Percentiles rank a stretch among this genome's conserved stretches.
Evolutionary conservation across 352 stramenopile genomes (phyloP).

Genomic region (Globisporangium nunn): DNA sequence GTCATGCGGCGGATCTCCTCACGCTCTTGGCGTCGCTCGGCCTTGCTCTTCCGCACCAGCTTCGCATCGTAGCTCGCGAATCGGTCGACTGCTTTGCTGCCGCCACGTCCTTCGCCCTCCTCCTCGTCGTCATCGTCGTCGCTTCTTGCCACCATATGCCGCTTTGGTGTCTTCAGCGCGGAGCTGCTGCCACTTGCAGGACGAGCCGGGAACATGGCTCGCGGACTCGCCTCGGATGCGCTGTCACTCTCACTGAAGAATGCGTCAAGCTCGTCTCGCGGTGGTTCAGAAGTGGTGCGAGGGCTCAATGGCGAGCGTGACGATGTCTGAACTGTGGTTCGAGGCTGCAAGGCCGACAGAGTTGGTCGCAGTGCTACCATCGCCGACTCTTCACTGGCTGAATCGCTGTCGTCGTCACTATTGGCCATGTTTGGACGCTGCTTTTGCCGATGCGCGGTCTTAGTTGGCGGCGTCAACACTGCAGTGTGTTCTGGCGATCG

Average conservation of each 20-base stretch:
- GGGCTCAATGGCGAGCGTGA: neutral
- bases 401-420: slow-evolving; percentile 9
- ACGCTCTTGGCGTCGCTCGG: slow-evolving; percentile 27
- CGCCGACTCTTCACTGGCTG: neutral
- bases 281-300: neutral
- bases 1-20: slow-evolving; percentile 36
- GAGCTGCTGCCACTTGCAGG: slow-evolving; percentile 1
- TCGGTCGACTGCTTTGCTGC: slow-evolving; percentile 18
- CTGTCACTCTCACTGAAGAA: slow-evolving; percentile 68
- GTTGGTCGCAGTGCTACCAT: neutral
- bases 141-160: neutral
- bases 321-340: neutral
- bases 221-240: slow-evolving; percentile 22
- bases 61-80: slow-evolving; percentile 46
- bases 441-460: neutral
- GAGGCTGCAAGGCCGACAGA: neutral
- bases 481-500: neutral
- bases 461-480: neutral
- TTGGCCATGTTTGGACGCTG: slow-evolving; percentile 1
- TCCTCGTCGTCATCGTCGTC: slow-evolving; percentile 20
- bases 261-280: slow-evolving; percentile 36
- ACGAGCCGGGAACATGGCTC: neutral
- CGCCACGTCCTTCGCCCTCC: slow-evolving; percentile 12
- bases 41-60: slow-evolving; percentile 24
- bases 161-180: neutral